Base-by-base conservation (phyloP, 768 basidiomycete genomes). In the Mycena rosella region DNA sequence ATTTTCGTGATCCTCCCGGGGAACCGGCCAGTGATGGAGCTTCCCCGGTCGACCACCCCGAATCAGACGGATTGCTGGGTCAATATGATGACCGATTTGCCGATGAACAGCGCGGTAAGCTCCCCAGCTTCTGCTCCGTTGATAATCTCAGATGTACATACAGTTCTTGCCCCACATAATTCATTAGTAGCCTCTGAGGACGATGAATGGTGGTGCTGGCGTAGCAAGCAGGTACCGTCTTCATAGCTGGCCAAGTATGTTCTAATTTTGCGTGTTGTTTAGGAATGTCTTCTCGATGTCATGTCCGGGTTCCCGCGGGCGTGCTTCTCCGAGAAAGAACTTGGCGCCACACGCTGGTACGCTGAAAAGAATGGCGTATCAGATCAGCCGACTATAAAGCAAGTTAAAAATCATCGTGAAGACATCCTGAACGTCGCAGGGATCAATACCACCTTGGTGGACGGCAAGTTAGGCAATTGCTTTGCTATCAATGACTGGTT, bases 331-430 rank as follows among this genome's bases (percentile, higher is more conserved):
- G 51, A 52, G 30, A 30, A 30, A 17, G 51, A 52, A 52, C 51
- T 52, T 6, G n/a, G 32, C 15, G 51, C 11, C n/a, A n/a, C n/a
- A n/a, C n/a, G n/a, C n/a, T n/a, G n/a, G n/a, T n/a, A n/a, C n/a
- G n/a, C n/a, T n/a, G n/a, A 27, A 27, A 58, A 58, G 30, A 29
- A 32, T 45, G 56, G 56, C 8, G 30, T 58, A 18, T n/a, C 15
- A 6, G 17, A 6, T 2, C 56, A 29, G 13, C 56, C 56, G 27
- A 29, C 29, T n/a, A 58, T 58, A 4, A 27, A 24, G 4, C 56
- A 58, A 58, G 42, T 58, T 17, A 58, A 58, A 30, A 58, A 32
- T 32, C 56, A 58, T 32, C 56, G 56, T 9, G 2, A 18, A 1
- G 30, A 58, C 5, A 45, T 58, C 10, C 26, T 58, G 40, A 32